Base-by-base conservation (phyloP, 2,329 filamentous ascomycete genomes). In the Xylaria digitata region DNA sequence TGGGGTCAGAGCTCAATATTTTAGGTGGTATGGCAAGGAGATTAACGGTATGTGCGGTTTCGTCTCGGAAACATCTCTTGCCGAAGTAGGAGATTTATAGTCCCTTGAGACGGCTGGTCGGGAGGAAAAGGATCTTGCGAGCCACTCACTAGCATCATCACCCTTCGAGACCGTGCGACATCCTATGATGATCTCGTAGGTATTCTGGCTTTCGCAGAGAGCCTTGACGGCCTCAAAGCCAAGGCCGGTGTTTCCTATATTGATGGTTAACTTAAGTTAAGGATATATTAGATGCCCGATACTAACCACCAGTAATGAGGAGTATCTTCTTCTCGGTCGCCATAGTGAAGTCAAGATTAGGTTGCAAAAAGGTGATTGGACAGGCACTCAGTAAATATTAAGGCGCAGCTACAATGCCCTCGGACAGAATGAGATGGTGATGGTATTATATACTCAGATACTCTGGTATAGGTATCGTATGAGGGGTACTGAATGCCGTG, bases 121-220 rank as follows among this genome's bases (percentile, higher is more conserved):
- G 30, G 23, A 48, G 32, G 17, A 17, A 26, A 34, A 23, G 11
- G 2, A 19, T 23, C 32, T 42, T 6, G 48, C 8, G n/a, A 43
- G 42, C 26, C 34, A 70, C 67, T 70, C 42, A 70, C 67, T 79
- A 2, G 84, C 84, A 6, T 71, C 70, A 1, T 85, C 72, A 21
- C 79, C 85, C 66, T 86, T 87, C 1, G 78, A 75, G 1, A 82
- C 30, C 1, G 75, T 80, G 2, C 86, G 82, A 32, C 80, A 80
- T 42, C 84, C 84, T 21, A 88, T 72, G 21, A 87, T 69, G 56
- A 88, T 81, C 5, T 80, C 76, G 73, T 86, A 86, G 19, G 81
- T 32, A 1, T 9, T 64, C 9, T 52, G 23, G n/a, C 67, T 67
- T 46, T 67, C 43, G 48, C 53, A 65, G 6, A 73, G 70, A 30